These are phyloP conservation scores for Helichrysum umbraculigerum DNA, from an alignment of 129 eudicot species.

Conservation along the genomic window DNA sequence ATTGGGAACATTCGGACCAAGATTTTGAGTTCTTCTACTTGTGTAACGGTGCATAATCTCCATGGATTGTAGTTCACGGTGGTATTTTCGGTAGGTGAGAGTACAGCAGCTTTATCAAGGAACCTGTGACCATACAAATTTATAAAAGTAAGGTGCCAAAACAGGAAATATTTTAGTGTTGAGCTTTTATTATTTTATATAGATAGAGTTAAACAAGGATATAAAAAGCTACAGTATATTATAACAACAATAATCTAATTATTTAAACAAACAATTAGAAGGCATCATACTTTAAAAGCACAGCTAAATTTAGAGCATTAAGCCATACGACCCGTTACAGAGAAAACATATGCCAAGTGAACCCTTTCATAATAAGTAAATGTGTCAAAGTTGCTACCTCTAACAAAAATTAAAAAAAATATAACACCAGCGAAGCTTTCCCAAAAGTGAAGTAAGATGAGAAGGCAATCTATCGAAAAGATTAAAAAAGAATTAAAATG, in stretches of 20 bases:
- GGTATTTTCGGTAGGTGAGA: conserved; percentile 44
- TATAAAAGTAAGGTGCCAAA: background rate
- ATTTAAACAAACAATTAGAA: too few species aligned
- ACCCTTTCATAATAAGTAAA: too few species aligned
- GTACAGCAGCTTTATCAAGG: conserved; percentile 81
- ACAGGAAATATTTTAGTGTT: too few species aligned
- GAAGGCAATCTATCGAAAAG: background rate
- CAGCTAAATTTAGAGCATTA: background rate
- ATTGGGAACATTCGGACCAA: conserved; percentile 86
- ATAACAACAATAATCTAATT: background rate
- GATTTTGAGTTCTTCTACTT: conserved; percentile 83
- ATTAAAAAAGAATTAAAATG: background rate
- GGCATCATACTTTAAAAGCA: background rate
- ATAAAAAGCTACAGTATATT: too few species aligned
- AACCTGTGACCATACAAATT: conserved; percentile 43
- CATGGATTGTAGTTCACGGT: conserved; percentile 56
- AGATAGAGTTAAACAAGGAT: too few species aligned
- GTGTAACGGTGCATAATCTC: conserved; percentile 89
- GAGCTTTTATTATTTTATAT: background rate
- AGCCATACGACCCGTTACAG: background rate
- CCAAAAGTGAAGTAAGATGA: background rate
- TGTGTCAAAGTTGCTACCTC: background rate
- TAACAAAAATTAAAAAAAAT: background rate
- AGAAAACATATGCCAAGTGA: background rate
- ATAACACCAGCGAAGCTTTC: background rate